Conservation (phyloP, 768 basidiomycete genomes). For the Sarcomyxa edulis region DNA sequence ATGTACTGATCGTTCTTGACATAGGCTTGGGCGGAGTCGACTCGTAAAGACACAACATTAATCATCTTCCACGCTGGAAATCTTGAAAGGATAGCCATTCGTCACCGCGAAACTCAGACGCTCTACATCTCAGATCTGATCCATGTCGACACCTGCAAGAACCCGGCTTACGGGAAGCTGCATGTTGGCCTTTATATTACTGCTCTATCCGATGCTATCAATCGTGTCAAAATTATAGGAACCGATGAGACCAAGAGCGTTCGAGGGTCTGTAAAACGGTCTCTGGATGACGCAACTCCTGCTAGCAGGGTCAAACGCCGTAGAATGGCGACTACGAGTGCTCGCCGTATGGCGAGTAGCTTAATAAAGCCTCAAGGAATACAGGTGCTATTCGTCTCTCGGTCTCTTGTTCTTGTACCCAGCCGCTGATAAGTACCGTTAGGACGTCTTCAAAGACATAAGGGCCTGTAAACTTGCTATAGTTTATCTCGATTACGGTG, state of each 20-base stretch:
- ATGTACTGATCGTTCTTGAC: no score
- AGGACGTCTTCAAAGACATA: no score
- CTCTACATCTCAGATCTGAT: conserved; percentile 14
- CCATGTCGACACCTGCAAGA: conserved; percentile 6
- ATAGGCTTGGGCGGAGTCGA: conserved; percentile 13
- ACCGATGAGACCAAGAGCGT: not conserved
- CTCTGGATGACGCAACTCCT: no score
- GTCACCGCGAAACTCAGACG: conserved; percentile 13
- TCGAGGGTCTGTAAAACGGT: not conserved
- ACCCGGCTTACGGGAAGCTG: conserved; percentile 12
- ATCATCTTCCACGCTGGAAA: conserved; percentile 14
- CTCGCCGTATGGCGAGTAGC: not conserved
- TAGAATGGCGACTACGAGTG: no score
- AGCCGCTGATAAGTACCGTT: no score
- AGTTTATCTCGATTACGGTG: conserved; percentile 8
- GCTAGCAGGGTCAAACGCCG: no score
- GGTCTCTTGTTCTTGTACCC: not conserved
- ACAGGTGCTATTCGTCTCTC: not conserved
- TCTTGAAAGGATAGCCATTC: conserved; percentile 13
- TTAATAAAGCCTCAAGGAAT: not conserved
- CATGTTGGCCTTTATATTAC: conserved; percentile 14
- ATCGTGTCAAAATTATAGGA: conserved; percentile 6
- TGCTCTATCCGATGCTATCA: conserved; percentile 13
- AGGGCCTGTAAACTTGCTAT: conserved; percentile 5
- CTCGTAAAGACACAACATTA: conserved; percentile 10